Conservation (phyloP, 495 filamentous ascomycete genomes). For the Achaetomiella virescens region DNA sequence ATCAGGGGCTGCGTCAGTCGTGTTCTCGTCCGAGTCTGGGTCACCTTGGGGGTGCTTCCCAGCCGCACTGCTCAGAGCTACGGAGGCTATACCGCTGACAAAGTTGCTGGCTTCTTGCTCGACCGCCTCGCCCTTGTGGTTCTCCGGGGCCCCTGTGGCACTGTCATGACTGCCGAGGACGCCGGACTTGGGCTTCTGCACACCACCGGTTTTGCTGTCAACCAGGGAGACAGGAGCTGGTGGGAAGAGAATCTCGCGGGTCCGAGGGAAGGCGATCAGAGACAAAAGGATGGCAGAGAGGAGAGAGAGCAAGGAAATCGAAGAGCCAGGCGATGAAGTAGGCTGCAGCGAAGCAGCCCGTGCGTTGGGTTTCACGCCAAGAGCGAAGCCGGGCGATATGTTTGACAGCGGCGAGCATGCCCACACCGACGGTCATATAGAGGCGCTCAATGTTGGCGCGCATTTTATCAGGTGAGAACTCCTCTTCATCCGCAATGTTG, state of each 20-base stretch:
- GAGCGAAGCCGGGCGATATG: constrained; percentile 73
- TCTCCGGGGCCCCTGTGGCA: constrained; percentile 75
- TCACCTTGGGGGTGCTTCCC: constrained; percentile 61
- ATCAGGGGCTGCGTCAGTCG: constrained; percentile 52
- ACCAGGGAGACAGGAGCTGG: constrained; percentile 63
- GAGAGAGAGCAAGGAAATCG: constrained; percentile 64
- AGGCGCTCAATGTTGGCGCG: constrained; percentile 73
- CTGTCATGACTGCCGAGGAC: constrained; percentile 72
- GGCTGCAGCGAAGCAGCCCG: constrained; percentile 56
- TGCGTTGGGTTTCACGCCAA: constrained; percentile 69
- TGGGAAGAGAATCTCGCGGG: constrained; percentile 64
- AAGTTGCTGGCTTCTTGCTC: constrained; percentile 82
- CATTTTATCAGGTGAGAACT: constrained; percentile 82
- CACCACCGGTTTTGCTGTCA: constrained; percentile 53
- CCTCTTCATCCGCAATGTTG: constrained; percentile 72
- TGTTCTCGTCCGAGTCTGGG: constrained; percentile 37
- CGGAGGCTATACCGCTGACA: constrained; percentile 65
- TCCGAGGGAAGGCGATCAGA: constrained; percentile 60
- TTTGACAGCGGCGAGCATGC: constrained; percentile 58
- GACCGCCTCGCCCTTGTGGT: constrained; percentile 78
- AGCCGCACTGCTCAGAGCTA: constrained; percentile 68
- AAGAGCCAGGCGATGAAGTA: constrained; percentile 73
- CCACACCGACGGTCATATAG: constrained; percentile 75
- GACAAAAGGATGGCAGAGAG: constrained; percentile 52
- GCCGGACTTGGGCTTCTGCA: constrained; percentile 63